Percentiles rank a stretch among this genome's conserved stretches.
These are phyloP conservation scores for Pseudopyricularia javanii DNA, from an alignment of 2,329 filamentous ascomycete genomes.

Conservation along the genomic window DNA sequence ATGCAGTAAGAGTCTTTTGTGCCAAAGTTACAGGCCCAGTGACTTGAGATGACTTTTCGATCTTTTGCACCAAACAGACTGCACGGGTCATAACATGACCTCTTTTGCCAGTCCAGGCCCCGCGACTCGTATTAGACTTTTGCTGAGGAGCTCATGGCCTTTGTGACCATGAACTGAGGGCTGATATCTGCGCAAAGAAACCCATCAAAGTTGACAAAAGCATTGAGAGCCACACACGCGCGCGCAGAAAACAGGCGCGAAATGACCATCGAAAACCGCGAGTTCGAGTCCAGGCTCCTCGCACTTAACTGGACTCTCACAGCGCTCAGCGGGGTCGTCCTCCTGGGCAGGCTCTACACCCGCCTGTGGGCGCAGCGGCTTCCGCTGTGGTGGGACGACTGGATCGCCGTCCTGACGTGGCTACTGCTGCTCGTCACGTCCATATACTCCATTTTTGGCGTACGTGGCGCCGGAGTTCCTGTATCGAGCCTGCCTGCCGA, in stretches of 20 bases:
- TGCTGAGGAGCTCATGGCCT: no score
- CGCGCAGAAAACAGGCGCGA: background rate
- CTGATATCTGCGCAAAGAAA: no score
- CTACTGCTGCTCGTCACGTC: background rate
- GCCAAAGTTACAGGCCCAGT: no score
- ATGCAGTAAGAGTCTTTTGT: no score
- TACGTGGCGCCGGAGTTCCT: background rate
- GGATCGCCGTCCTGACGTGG: background rate
- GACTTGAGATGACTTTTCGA: no score
- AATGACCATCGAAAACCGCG: background rate
- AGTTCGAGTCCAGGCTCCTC: background rate
- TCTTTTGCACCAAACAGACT: no score
- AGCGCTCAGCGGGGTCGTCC: background rate
- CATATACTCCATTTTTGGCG: background rate
- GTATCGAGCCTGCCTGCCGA: background rate
- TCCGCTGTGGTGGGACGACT: slow-evolving; percentile 1
- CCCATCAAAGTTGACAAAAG: background rate
- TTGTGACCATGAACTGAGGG: no score
- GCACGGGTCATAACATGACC: no score
- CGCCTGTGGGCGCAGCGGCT: background rate
- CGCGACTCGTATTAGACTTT: no score
- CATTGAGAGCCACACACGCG: no score
- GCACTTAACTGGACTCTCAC: background rate
- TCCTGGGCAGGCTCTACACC: background rate
- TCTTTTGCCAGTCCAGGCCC: no score